Conservation (phyloP, 805 yeast species). For the Pichia kluyveri region DNA sequence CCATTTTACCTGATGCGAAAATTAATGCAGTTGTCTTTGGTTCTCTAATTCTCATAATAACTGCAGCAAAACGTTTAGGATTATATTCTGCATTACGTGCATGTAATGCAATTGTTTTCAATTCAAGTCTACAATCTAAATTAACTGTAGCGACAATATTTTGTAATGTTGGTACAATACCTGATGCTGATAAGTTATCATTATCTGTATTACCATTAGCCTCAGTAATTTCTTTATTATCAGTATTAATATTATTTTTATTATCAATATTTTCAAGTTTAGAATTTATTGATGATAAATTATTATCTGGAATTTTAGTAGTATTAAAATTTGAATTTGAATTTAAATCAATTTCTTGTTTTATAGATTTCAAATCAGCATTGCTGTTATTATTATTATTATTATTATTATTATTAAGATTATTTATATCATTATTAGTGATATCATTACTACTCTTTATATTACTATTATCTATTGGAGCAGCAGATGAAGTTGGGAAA, state of each 20-base stretch:
- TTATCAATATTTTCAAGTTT: neutral
- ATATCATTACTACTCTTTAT: neutral
- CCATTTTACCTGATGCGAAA: constrained; percentile 99
- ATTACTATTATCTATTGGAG: neutral
- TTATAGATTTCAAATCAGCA: constrained; percentile 6
- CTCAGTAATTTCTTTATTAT: neutral
- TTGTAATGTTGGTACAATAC: constrained; percentile 91
- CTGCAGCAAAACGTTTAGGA: constrained; percentile 98
- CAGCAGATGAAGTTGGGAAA: constrained; percentile 33
- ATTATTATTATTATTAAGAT: neutral
- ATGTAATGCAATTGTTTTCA: constrained; percentile 94
- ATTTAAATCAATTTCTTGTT: constrained; percentile 13
- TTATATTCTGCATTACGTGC: constrained; percentile 99
- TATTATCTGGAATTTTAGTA: neutral
- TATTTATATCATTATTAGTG: neutral
- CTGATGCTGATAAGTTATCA: constrained; percentile 76
- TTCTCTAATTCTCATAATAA: constrained; percentile 97
- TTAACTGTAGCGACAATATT: constrained; percentile 98
- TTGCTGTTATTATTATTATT: neutral
- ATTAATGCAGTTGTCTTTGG: constrained; percentile 97
- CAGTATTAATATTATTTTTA: neutral
- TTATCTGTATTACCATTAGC: constrained; percentile 27
- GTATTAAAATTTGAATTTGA: constrained; percentile 7
- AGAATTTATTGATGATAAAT: neutral
- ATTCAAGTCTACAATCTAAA: constrained; percentile 88